Conservation (phyloP, 2,329 filamentous ascomycete species). For the Epicoccum sorghinum region DNA sequence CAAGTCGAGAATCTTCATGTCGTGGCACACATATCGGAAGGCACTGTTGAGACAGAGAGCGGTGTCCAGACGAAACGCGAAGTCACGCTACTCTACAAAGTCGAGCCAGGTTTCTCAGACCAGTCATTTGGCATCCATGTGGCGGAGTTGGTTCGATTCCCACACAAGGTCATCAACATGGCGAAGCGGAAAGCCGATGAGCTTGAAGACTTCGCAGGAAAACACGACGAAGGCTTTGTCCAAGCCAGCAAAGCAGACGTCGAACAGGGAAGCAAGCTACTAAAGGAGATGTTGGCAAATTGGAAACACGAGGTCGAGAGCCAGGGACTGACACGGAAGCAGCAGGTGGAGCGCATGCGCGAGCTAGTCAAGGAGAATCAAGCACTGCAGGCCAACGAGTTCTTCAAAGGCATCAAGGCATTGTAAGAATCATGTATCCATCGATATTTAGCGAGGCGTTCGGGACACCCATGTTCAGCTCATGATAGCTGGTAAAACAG, state of each 20-base stretch:
- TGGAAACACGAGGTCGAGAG: constrained; percentile 83
- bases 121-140: constrained; percentile 99
- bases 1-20: constrained; percentile 95
- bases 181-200: constrained; percentile 99
- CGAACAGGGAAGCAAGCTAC: constrained; percentile 80
- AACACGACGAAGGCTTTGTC: constrained; percentile 64
- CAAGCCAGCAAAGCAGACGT: constrained; percentile 76
- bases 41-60: constrained; percentile 52
- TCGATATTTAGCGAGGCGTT: constrained; percentile 10
- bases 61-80: constrained; percentile 61
- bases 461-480: neutral
- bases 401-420: constrained; percentile 67
- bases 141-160: constrained; percentile 93
- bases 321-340: constrained; percentile 59
- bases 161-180: constrained; percentile 97
- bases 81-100: constrained; percentile 95
- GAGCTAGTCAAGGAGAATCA: constrained; percentile 78
- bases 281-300: constrained; percentile 80
- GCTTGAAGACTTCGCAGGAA: constrained; percentile 90
- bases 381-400: constrained; percentile 66
- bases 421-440: constrained; percentile 38
- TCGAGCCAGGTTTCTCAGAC: constrained; percentile 93
- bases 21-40: constrained; percentile 82
- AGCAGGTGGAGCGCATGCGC: constrained; percentile 79
- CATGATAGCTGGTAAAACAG: too few relatives aligned